Base-by-base conservation (phyloP, 2,329 filamentous ascomycete genomes). In the Orbilia blumenaviensis region DNA sequence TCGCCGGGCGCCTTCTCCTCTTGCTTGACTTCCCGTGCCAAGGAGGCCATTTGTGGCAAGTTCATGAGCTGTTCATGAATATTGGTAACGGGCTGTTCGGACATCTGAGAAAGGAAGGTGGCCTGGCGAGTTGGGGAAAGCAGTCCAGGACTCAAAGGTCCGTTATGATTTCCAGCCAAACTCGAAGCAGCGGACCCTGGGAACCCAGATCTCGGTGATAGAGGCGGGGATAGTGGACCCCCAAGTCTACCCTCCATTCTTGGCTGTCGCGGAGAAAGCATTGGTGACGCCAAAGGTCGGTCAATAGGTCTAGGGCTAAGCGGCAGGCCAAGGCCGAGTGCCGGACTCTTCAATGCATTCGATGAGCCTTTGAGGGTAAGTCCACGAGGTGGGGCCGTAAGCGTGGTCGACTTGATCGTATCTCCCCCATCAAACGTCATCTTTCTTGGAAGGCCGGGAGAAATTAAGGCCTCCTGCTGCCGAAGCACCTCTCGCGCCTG, bases 261-360 rank as follows among this genome's bases (percentile, higher is more conserved):
- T 36, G 73, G 73, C 36, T 58, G 66, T 42, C 73, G 50, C 60
- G 73, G 73, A 36, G 73, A 71, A 56, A 77, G 52, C 50, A 79
- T 71, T n/a, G 80, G 80, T 27, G 80, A 81, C 58, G 77, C 78
- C 18, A 77, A 50, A 27, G 80, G 79, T 62, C 79, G 67, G 27
- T 80, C 79, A 25, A 79, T 75, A 42, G 80, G 80, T 56, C 80
- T 73, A 21, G 80, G 80, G 36, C 73, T 77, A 58, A 76, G 52
- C 23, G 66, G 73, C n/a, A 77, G 36, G 41, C 73, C 73, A 41
- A 76, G 58, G 16, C 66, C 66, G 23, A 77, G 61, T 41, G 66
- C 73, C 29, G 73, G 73, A 27, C 73, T 77, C 61, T 72, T 77
- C 50, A 76, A 64, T 41, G 73, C 73, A 36, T 58, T 76, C 10